phyloP scores from a whole-genome alignment of 306 rosid genomes.

The Castanea mollissima region DNA sequence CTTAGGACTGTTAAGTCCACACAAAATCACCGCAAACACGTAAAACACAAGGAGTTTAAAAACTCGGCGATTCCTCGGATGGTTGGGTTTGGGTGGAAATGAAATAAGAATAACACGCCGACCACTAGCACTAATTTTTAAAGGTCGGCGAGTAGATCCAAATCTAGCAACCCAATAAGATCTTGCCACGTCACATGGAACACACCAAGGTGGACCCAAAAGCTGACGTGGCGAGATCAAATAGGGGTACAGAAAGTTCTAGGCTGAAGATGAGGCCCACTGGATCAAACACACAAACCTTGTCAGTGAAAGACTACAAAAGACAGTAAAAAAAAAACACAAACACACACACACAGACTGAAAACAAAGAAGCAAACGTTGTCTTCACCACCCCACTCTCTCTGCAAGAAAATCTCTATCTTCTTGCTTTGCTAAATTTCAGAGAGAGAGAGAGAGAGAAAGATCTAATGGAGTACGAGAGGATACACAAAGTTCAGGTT shows the following conservation, averaged over 20 bases:
- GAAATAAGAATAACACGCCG: constrained; percentile 3
- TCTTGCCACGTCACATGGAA: constrained; percentile 11
- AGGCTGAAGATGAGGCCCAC: constrained; percentile 16
- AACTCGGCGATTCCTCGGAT: constrained; percentile 28
- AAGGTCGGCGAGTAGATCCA: not conserved
- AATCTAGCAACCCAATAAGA: not conserved
- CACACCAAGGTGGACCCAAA: not conserved
- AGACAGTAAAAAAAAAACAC: not conserved
- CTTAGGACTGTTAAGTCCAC: no score
- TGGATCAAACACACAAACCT: not conserved
- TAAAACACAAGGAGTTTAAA: not conserved
- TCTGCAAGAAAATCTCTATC: not conserved
- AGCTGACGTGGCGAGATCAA: constrained; percentile 5
- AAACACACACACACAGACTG: no score
- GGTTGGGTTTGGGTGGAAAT: no score
- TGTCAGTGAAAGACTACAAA: constrained; percentile 5
- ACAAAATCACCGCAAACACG: no score
- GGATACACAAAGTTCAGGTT: constrained; percentile 90
- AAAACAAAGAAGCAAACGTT: no score
- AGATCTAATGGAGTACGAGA: constrained; percentile 87
- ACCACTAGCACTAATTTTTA: not conserved
- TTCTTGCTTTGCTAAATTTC: not conserved
- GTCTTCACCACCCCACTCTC: not conserved
- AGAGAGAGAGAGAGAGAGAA: constrained; percentile 13
- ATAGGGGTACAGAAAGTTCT: not conserved